Base-by-base conservation (phyloP, 2,329 filamentous ascomycete species). In the Zymoseptoria tritici region DNA sequence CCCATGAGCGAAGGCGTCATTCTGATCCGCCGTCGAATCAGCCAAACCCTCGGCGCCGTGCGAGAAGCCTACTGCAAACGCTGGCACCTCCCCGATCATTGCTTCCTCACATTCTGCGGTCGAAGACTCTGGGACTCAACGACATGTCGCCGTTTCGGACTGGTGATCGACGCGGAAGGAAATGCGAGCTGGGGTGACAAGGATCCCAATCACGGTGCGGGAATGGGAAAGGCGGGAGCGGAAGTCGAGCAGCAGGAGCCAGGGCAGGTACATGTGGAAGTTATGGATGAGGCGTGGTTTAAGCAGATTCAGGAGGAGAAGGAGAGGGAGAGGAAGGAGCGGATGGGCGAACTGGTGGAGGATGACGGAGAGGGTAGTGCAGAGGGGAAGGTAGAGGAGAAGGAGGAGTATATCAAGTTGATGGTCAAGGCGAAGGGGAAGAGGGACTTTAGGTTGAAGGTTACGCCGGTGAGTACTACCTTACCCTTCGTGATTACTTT, bases 71-170 rank as follows among this genome's bases (percentile, higher is more conserved):
- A 91, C 89, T 84, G 88, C 66, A 75, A 78, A 11, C 80, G 80
- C 57, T 87, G 92, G 69, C 73, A 72, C 1, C 81, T 85, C 53
- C 73, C 77, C 1, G 73, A 77, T 2, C 77, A 80, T 4, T 76
- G 79, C 19, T 88, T 94, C 67, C 80, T 97, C 58, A 94, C 90
- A 0, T 96, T 90, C 87, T 86, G 86, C 63, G 82, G 84, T 24
- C 84, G 83, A 60, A 83, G 84, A 60, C 75, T 96, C 2, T 96
- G 88, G 71, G 84, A 89, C 64, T 82, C 83, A n/a, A 90, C 89
- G 4, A 92, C 87, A 1, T 86, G 90, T 60, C 80, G 80, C 57
- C 85, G 82, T 54, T 76, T 96, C 6, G 85, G 86, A 6, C 81
- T 94, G 52, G 75, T 76, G 26, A 68, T 79, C 2, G 76, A 79